Conservation (phyloP, 1,284 basidiomycete genomes). For the Hemileia vastatrix region DNA sequence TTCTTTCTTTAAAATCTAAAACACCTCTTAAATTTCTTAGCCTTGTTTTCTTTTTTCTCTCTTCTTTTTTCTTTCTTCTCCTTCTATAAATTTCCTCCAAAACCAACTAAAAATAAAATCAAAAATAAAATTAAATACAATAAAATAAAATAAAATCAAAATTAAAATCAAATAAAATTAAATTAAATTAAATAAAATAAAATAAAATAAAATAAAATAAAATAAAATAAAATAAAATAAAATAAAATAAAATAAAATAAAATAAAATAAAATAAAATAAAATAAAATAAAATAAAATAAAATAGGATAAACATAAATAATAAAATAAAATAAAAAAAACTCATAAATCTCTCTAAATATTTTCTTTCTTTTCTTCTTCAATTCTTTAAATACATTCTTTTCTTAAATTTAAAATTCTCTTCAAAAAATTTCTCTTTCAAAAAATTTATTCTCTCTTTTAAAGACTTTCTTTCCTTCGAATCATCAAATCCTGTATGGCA, state of each 20-base stretch:
- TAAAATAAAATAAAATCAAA: too few relatives aligned
- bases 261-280: neutral
- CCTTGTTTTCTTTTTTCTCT: too few relatives aligned
- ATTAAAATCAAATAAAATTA: too few relatives aligned
- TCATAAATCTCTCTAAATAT: neutral
- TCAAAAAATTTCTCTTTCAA: neutral
- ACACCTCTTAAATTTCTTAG: too few relatives aligned
- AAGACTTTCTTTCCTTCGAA: neutral
- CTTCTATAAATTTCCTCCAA: too few relatives aligned
- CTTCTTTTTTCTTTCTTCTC: too few relatives aligned
- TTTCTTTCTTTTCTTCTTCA: too few relatives aligned
- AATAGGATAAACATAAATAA: neutral
- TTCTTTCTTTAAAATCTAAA: too few relatives aligned
- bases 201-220: neutral
- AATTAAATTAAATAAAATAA: neutral
- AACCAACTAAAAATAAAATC: too few relatives aligned
- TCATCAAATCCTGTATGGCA: too few relatives aligned
- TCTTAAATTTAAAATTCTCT: neutral
- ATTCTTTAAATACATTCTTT: neutral
- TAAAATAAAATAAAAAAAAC: neutral
- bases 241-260: neutral
- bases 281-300: neutral
- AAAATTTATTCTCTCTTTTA: neutral
- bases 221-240: neutral
- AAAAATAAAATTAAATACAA: too few relatives aligned